A percentile compares a stretch with the other conserved stretches of the same genome.
These are phyloP conservation scores for Colletotrichum sansevieriae DNA, from an alignment of 2,329 filamentous ascomycete genomes.

Conservation along the genomic window DNA sequence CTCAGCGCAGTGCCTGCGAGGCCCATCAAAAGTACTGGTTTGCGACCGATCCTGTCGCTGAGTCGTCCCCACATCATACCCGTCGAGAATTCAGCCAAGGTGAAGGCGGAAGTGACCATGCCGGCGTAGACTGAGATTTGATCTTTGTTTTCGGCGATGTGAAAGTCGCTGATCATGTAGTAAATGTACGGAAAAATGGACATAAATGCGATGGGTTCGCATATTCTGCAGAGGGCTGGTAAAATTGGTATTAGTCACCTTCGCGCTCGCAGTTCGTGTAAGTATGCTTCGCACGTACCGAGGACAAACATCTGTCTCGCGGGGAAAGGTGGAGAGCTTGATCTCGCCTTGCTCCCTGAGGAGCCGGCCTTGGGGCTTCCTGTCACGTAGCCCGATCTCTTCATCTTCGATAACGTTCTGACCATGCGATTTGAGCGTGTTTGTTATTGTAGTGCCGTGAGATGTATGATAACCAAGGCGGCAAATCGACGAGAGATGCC, in stretches of 20 bases:
- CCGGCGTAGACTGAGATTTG: conserved; percentile 93
- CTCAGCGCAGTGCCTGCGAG: conserved; percentile 91
- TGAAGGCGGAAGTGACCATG: conserved; percentile 96
- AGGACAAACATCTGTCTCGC: conserved; percentile 64
- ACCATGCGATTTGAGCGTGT: conserved; percentile 18
- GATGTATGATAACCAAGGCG: background rate
- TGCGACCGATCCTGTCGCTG: conserved; percentile 92
- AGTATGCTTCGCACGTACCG: conserved; percentile 51
- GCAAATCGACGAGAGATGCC: background rate
- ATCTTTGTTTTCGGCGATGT: conserved; percentile 81
- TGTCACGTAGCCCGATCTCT: conserved; percentile 41
- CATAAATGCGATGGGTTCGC: conserved; percentile 99
- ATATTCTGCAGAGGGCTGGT: conserved; percentile 92
- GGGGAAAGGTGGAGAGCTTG: conserved; percentile 51
- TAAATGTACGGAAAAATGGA: conserved; percentile 99
- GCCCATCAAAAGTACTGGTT: conserved; percentile 92
- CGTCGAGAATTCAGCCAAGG: conserved; percentile 93
- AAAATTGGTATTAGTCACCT: background rate
- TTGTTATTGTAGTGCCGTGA: conserved; percentile 11
- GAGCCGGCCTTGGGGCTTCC: conserved; percentile 30
- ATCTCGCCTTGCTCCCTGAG: conserved; percentile 25
- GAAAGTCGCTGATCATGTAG: conserved; percentile 95
- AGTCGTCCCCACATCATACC: conserved; percentile 93
- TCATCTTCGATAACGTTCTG: conserved; percentile 31
- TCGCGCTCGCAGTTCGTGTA: background rate